These are phyloP conservation scores for Dryadomyces quercus-mongolicae DNA, from an alignment of 2,329 filamentous ascomycete genomes.

Conservation along the genomic window DNA sequence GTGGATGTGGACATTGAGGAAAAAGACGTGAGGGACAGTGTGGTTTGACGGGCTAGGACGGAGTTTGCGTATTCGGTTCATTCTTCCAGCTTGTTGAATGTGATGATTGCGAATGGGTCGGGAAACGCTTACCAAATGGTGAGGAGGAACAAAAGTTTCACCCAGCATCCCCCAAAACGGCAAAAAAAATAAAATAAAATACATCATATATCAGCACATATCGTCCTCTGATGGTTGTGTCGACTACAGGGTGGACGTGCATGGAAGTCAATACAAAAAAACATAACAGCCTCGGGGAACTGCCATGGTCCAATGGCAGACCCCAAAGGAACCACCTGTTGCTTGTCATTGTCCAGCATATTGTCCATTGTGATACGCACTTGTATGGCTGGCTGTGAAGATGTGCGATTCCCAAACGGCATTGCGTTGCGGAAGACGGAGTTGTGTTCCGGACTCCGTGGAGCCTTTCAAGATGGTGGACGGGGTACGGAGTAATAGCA, in stretches of 20 bases:
- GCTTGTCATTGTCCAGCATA: too few species aligned
- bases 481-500: too few species aligned
- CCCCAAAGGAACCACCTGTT: too few species aligned
- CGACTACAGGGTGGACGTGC: not conserved
- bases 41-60: not conserved
- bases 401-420: too few species aligned
- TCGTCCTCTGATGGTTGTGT: not conserved
- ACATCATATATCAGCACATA: not conserved
- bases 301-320: too few species aligned
- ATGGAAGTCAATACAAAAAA: too few species aligned
- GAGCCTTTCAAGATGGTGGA: too few species aligned
- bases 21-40: not conserved
- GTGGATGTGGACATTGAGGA: not conserved
- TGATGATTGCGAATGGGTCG: constrained; percentile 1
- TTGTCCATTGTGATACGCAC: too few species aligned
- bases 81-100: constrained; percentile 4
- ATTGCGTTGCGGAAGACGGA: too few species aligned
- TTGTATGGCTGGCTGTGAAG: too few species aligned
- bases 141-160: not conserved
- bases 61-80: constrained; percentile 5
- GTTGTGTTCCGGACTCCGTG: too few species aligned
- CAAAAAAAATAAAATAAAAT: constrained; percentile 3
- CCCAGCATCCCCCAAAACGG: not conserved
- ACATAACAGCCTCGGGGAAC: too few species aligned
- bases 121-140: constrained; percentile 1